These are phyloP conservation scores for Claviceps purpurea DNA, from an alignment of 2,329 filamentous ascomycete genomes.

Conservation along the genomic window DNA sequence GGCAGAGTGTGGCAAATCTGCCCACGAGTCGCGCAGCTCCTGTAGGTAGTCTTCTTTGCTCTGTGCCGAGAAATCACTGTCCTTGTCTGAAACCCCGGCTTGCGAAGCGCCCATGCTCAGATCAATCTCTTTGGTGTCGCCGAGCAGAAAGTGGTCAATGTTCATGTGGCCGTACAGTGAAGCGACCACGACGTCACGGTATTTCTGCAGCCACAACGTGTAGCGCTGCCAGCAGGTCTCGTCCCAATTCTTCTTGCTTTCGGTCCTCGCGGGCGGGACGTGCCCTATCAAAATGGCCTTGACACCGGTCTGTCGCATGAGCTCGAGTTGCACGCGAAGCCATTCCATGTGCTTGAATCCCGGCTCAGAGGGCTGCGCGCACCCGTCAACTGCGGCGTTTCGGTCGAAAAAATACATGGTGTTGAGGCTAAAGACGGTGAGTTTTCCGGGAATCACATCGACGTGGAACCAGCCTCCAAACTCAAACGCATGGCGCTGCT, in stretches of 20 bases:
- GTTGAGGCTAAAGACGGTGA: conserved; percentile 89
- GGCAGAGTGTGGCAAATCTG: conserved; percentile 50
- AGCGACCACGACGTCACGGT: conserved; percentile 73
- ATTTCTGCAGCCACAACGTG: conserved; percentile 78
- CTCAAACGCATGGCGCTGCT: conserved; percentile 79
- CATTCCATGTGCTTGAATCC: conserved; percentile 95
- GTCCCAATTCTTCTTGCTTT: conserved; percentile 80
- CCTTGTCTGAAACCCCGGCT: conserved; percentile 21
- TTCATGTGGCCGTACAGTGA: conserved; percentile 94
- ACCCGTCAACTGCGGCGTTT: conserved; percentile 89
- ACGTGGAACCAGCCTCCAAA: conserved; percentile 91
- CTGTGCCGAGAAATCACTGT: conserved; percentile 40
- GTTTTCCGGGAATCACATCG: conserved; percentile 73
- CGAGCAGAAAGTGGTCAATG: conserved; percentile 89
- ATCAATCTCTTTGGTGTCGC: conserved; percentile 68
- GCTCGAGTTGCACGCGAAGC: conserved; percentile 77
- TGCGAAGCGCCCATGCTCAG: conserved; percentile 30
- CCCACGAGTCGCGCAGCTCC: conserved; percentile 67
- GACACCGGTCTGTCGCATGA: conserved; percentile 70
- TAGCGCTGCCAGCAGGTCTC: conserved; percentile 99
- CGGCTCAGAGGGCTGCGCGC: conserved; percentile 62
- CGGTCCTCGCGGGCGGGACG: conserved; percentile 78
- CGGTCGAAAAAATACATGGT: conserved; percentile 92
- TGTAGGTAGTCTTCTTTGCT: conserved; percentile 61
- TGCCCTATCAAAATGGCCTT: conserved; percentile 93